A percentile compares a stretch with the other conserved stretches of the same genome.
These are phyloP conservation scores for Naganishia kalamii DNA, from an alignment of 768 basidiomycete genomes.

Conservation along the genomic window DNA sequence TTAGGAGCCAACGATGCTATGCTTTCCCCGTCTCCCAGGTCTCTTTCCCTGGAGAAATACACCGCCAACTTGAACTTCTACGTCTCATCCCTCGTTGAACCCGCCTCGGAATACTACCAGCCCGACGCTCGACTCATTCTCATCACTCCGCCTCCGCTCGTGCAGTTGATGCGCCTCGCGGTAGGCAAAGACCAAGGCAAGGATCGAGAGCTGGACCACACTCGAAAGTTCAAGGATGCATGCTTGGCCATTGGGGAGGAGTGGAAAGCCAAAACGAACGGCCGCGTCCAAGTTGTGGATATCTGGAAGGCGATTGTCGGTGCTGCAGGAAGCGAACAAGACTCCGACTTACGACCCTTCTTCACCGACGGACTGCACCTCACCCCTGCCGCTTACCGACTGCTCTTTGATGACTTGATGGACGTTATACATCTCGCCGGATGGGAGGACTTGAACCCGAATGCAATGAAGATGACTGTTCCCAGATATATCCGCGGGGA, in stretches of 20 bases:
- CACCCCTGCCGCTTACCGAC: conserved; percentile 66
- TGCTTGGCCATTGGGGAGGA: conserved; percentile 54
- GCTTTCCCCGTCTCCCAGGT: conserved; percentile 60
- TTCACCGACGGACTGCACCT: conserved; percentile 71
- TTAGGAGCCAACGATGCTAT: conserved; percentile 66
- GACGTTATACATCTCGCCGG: conserved; percentile 50
- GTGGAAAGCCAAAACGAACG: not conserved
- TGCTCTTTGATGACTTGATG: conserved; percentile 61
- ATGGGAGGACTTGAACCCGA: conserved; percentile 3
- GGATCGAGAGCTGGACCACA: conserved; percentile 56
- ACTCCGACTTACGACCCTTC: conserved; percentile 48
- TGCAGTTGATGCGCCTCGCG: conserved; percentile 19
- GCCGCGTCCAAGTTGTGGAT: conserved; percentile 48
- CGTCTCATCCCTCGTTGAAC: conserved; percentile 56
- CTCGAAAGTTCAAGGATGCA: conserved; percentile 51
- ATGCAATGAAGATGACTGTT: conserved; percentile 56
- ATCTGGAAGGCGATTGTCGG: conserved; percentile 67
- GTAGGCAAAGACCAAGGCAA: conserved; percentile 53
- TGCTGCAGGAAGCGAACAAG: conserved; percentile 43
- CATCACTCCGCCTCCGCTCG: conserved; percentile 78
- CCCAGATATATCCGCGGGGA: conserved; percentile 53
- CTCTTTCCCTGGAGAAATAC: conserved; percentile 66
- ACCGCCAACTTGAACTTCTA: conserved; percentile 60
- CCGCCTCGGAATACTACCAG: conserved; percentile 61
- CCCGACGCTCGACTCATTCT: conserved; percentile 69